These are phyloP conservation scores for Nemania sp. DNA, from an alignment of 2,329 filamentous ascomycete species.

Conservation along the genomic window DNA sequence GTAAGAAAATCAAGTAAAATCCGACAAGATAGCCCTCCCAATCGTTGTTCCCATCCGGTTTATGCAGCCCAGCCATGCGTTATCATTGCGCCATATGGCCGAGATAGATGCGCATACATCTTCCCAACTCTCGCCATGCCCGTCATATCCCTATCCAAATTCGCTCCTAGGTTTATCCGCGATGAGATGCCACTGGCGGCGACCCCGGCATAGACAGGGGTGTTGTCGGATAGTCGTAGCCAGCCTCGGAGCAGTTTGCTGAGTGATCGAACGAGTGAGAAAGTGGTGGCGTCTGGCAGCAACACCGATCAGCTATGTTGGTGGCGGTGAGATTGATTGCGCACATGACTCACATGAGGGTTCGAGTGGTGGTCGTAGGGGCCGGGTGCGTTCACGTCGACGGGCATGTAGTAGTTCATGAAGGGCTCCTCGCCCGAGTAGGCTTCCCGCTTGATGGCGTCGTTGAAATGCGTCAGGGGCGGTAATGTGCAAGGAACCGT, in stretches of 20 bases:
- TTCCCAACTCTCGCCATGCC: constrained; percentile 5
- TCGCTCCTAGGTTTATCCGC: constrained; percentile 14
- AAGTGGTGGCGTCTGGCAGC: constrained; percentile 72
- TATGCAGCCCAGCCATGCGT: constrained; percentile 24
- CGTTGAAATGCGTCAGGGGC: constrained; percentile 65
- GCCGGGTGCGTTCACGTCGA: constrained; percentile 64
- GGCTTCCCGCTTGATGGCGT: constrained; percentile 68
- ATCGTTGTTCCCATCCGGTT: constrained; percentile 21
- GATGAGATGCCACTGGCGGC: constrained; percentile 54
- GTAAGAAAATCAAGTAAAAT: background rate
- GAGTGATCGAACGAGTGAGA: constrained; percentile 74
- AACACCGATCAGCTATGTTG: constrained; percentile 53
- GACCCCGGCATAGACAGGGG: constrained; percentile 74
- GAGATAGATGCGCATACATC: constrained; percentile 2
- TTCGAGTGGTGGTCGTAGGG: constrained; percentile 69
- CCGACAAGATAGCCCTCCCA: constrained; percentile 2
- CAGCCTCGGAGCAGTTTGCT: constrained; percentile 62
- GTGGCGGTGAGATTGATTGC: constrained; percentile 47
- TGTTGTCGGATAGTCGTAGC: constrained; percentile 69
- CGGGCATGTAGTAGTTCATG: constrained; percentile 69
- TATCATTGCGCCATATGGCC: constrained; percentile 9
- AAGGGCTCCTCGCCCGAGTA: constrained; percentile 63
- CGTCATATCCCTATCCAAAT: background rate
- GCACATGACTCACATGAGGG: constrained; percentile 73
- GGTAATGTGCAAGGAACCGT: constrained; percentile 63